phyloP scores from a whole-genome alignment of 768 basidiomycete species.

The Termitomyces heimii region DNA sequence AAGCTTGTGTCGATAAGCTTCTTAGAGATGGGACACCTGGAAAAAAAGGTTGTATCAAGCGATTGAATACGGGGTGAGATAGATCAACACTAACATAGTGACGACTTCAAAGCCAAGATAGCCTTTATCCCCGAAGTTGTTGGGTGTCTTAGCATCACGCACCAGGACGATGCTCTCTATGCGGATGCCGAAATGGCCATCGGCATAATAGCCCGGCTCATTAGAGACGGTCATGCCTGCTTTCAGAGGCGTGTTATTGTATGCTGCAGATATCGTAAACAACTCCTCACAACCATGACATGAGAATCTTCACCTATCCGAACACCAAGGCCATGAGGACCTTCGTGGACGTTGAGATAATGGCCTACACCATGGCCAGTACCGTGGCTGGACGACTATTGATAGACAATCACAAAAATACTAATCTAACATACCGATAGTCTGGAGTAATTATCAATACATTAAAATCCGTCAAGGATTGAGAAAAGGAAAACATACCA shows the following conservation, averaged over 20 bases:
- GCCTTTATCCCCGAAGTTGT: slow-evolving; percentile 79
- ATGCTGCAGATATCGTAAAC: slow-evolving; percentile 28
- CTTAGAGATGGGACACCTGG: slow-evolving; percentile 84
- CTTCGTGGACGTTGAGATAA: slow-evolving; percentile 94
- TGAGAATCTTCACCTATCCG: slow-evolving; percentile 33
- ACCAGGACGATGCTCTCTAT: slow-evolving; percentile 90
- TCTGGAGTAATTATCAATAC: slow-evolving; percentile 27
- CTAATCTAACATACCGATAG: slow-evolving; percentile 38
- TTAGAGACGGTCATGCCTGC: slow-evolving; percentile 90
- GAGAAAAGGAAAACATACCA: slow-evolving; percentile 36
- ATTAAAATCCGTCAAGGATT: background rate
- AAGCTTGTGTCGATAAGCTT: slow-evolving; percentile 66
- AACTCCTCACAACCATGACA: background rate
- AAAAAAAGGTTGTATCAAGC: background rate
- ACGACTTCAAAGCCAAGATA: slow-evolving; percentile 83
- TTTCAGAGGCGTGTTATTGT: slow-evolving; percentile 69
- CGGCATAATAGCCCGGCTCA: slow-evolving; percentile 90
- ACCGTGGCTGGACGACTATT: slow-evolving; percentile 54
- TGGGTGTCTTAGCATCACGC: slow-evolving; percentile 57
- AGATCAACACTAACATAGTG: slow-evolving; percentile 59
- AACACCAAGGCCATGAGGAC: slow-evolving; percentile 61
- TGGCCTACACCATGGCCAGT: slow-evolving; percentile 95
- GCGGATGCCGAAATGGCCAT: slow-evolving; percentile 88
- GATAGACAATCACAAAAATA: background rate
- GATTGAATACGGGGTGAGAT: background rate